Percentiles rank a stretch among this genome's conserved stretches.
Conservation (phyloP, 192 early-diverging fungal species). For the Spizellomyces sp. region DNA sequence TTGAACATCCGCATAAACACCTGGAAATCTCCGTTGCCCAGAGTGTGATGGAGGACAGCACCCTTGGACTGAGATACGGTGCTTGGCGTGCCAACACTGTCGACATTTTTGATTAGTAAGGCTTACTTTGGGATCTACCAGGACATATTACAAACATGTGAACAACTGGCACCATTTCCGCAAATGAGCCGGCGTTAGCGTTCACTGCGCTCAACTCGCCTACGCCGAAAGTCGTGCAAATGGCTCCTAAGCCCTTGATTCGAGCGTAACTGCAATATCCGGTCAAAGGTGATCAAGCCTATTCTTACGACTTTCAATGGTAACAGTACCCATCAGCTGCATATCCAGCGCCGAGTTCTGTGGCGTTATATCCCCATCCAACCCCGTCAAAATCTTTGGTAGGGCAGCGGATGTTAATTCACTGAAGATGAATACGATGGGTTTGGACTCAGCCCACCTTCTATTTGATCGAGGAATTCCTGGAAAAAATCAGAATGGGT, state of each 20-base stretch:
- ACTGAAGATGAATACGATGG: constrained; percentile 10
- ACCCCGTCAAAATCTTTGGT: constrained; percentile 38
- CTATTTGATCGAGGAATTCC: constrained; percentile 32
- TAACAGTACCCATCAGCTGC: constrained; percentile 44
- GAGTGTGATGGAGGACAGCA: constrained; percentile 51
- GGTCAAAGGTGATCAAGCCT: too few relatives aligned
- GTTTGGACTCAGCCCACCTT: background rate
- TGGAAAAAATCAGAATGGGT: background rate
- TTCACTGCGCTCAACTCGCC: constrained; percentile 49
- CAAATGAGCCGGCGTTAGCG: constrained; percentile 49
- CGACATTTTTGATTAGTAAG: background rate
- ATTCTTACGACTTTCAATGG: too few relatives aligned
- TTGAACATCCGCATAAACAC: constrained; percentile 48
- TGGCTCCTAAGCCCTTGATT: constrained; percentile 39
- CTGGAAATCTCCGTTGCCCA: constrained; percentile 55
- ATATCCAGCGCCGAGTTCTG: constrained; percentile 48
- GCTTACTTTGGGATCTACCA: too few relatives aligned
- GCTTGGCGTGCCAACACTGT: constrained; percentile 47
- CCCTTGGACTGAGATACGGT: constrained; percentile 49
- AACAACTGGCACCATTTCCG: constrained; percentile 54
- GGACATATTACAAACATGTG: constrained; percentile 32
- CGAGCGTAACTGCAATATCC: constrained; percentile 35
- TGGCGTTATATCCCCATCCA: constrained; percentile 47
- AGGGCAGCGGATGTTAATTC: background rate
- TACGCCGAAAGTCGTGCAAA: constrained; percentile 53